Evolutionary conservation across 2,329 filamentous ascomycete species (phyloP).

Genomic region (Botryotinia calthae): DNA sequence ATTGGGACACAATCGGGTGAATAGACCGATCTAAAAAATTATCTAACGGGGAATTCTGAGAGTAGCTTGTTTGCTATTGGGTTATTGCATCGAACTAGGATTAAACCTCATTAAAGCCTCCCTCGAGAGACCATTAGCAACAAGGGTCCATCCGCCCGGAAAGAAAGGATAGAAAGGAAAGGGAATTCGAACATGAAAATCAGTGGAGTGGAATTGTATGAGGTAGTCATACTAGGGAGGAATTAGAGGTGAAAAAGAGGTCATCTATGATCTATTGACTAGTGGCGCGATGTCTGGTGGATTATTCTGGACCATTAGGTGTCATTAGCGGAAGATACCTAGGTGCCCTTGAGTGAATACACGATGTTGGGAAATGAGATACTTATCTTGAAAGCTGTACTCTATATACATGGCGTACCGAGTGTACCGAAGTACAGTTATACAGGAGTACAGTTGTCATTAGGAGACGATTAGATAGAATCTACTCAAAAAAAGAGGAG

Average conservation of each 20-base stretch:
- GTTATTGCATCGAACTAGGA: not conserved
- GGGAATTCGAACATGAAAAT: not conserved
- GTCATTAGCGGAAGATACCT: not conserved
- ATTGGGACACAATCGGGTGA: not conserved
- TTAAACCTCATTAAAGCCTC: not conserved
- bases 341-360: not conserved
- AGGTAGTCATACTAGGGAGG: not conserved
- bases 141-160: not conserved
- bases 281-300: not conserved
- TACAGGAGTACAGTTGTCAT: not conserved
- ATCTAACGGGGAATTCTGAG: not conserved
- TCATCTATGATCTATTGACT: not conserved
- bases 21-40: not conserved
- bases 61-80: not conserved
- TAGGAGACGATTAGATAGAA: not conserved
- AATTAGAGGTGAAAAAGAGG: not conserved
- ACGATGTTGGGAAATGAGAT: not conserved
- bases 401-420: not conserved
- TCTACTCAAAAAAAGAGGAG: not conserved
- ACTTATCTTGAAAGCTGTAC: not conserved
- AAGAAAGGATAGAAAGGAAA: not conserved
- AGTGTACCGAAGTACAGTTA: too few relatives aligned
- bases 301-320: not conserved
- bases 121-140: not conserved
- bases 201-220: not conserved